Evolutionary conservation across 192 early-diverging fungal species (phyloP).

Genomic region (Fimicolochytrium jonesii): DNA sequence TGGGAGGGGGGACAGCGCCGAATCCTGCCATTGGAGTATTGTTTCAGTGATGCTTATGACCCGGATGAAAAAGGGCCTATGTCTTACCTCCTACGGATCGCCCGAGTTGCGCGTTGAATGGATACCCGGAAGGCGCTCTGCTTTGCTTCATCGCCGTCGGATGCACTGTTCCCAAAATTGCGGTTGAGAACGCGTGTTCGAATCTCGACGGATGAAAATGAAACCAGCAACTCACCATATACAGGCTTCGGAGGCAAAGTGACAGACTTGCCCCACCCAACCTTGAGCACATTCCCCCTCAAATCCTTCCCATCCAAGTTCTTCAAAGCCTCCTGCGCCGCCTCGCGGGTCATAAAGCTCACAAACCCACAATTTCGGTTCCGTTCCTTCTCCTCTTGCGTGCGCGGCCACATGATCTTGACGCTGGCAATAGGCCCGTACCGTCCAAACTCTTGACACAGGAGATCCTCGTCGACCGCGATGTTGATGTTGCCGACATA

Average conservation of each 20-base stretch:
- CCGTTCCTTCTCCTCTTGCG: conserved; percentile 74
- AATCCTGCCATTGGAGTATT: conserved; percentile 7
- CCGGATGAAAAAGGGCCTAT: not conserved
- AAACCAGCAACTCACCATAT: conserved; percentile 69
- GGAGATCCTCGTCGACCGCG: conserved; percentile 60
- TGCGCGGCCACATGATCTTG: conserved; percentile 95
- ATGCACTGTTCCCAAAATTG: too few relatives aligned
- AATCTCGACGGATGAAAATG: too few relatives aligned
- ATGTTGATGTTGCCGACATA: conserved; percentile 80
- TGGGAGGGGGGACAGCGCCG: conserved; percentile 1
- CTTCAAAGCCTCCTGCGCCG: conserved; percentile 65
- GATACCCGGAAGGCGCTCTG: conserved; percentile 44
- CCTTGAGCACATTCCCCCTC: conserved; percentile 54
- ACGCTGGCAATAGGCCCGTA: conserved; percentile 85
- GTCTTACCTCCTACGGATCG: not conserved
- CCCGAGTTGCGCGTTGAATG: conserved; percentile 60
- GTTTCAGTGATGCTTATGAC: not conserved
- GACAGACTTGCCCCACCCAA: conserved; percentile 84
- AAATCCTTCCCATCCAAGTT: conserved; percentile 70
- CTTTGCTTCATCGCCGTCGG: too few relatives aligned
- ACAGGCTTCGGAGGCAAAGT: conserved; percentile 67
- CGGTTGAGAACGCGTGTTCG: too few relatives aligned
- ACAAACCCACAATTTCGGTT: conserved; percentile 83
- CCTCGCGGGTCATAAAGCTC: conserved; percentile 75
- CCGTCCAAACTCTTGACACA: conserved; percentile 72